Conservation (phyloP, 768 basidiomycete genomes). For the Kwoniella mangroviensis region DNA sequence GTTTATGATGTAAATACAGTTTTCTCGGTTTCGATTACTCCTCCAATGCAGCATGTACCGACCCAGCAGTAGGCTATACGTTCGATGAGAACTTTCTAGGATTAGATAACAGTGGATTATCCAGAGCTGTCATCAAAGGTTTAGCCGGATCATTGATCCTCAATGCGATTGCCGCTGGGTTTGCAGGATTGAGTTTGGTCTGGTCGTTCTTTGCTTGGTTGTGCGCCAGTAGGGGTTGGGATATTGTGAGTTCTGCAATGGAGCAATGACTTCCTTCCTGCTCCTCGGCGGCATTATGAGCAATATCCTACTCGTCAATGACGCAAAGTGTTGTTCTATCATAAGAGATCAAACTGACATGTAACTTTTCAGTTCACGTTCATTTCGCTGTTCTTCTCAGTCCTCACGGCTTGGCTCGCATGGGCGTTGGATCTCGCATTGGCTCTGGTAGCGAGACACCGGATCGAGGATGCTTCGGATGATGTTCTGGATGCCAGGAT, state of each 20-base stretch:
- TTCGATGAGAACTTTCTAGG: slow-evolving; percentile 64
- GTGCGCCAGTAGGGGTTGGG: slow-evolving; percentile 36
- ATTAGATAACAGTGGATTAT: slow-evolving; percentile 57
- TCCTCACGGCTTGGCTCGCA: slow-evolving; percentile 37
- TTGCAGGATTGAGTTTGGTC: slow-evolving; percentile 43
- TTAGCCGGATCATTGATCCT: slow-evolving; percentile 39
- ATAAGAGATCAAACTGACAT: too few relatives aligned
- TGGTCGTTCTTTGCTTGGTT: slow-evolving; percentile 51
- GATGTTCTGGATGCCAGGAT: slow-evolving; percentile 30
- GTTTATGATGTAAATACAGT: too few relatives aligned
- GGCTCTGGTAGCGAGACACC: slow-evolving; percentile 34
- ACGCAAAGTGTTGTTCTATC: not conserved
- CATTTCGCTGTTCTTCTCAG: slow-evolving; percentile 39
- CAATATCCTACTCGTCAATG: not conserved
- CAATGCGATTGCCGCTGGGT: slow-evolving; percentile 46
- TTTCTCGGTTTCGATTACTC: slow-evolving; percentile 60
- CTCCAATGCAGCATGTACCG: slow-evolving; percentile 63
- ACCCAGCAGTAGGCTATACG: slow-evolving; percentile 72
- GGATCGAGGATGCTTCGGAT: slow-evolving; percentile 35
- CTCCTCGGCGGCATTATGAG: not conserved
- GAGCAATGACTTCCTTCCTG: not conserved
- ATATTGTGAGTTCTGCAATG: slow-evolving; percentile 38
- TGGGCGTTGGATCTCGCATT: slow-evolving; percentile 44
- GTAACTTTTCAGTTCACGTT: slow-evolving; percentile 30
- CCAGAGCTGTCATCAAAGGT: slow-evolving; percentile 27